Evolutionary conservation across 306 rosid genomes (phyloP), one percentile per base, ranked within the genome.

Genomic region (Potentilla sterilis): DNA sequence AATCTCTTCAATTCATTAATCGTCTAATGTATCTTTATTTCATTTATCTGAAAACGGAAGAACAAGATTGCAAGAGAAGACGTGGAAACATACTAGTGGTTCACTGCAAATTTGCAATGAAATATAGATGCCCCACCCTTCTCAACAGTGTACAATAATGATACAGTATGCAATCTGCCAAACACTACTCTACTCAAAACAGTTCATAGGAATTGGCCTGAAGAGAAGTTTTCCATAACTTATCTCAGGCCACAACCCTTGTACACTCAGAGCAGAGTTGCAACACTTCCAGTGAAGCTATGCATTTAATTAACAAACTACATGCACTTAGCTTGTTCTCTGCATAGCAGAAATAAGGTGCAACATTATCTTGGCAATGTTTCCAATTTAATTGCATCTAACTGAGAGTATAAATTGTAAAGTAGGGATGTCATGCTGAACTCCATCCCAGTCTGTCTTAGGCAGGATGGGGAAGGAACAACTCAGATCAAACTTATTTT

Each of bases 231-330:
- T 61, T 5, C 40, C 43, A 55, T 32, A 43, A 35, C 68, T 18
- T 41, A 73, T 59, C 32, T 59, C 19, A 72, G 66, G 40, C 55
- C 68, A 73, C 52, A 58, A 73, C 46, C 69, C 77, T 24, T 42
- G 6, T 2, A 57, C 21, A 35, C n/a, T 48, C 49, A 3, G 40
- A 58, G 70, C 57, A 11, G 48, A 63, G 65, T 51, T 4, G 28
- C 6, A 19, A 46, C 3, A 47, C 19, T 34, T 62, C 2, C 62
- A 63, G 22, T 21, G 1, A 4, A 38, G 19, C 44, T 9, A 40
- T 21, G 71, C 16, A 65, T 22, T 21, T 38, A 22, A 28, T 49
- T n/a, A 28, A 24, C 18, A 35, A 49, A n/a, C 49, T 58, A 32
- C 28, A 49, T 21, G 51, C 46, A 38, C 57, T 34, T 22, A 38